phyloP scores from a whole-genome alignment of 345 rosid genomes.

The Gossypium ekmanianum region DNA sequence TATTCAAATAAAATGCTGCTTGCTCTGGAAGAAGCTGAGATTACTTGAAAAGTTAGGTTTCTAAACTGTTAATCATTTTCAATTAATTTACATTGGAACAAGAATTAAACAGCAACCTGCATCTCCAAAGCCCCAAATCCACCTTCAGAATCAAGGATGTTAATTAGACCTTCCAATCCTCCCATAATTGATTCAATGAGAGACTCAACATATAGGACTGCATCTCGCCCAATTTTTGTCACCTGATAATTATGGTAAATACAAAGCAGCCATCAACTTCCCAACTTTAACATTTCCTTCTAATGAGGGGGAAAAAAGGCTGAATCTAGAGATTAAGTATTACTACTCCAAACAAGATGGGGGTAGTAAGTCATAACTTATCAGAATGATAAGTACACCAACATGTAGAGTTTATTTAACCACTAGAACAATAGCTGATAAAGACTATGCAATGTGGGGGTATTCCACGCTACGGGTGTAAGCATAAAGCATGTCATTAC shows the following conservation, averaged over 20 bases:
- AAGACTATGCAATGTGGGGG: slow-evolving; percentile 11
- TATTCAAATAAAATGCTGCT: slow-evolving; percentile 85
- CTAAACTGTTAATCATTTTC: neutral
- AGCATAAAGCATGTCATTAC: slow-evolving; percentile 30
- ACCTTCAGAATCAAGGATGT: slow-evolving; percentile 99
- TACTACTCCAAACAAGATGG: neutral
- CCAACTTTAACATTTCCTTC: neutral
- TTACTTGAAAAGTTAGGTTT: slow-evolving; percentile 28
- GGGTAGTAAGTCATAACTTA: neutral
- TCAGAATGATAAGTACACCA: neutral
- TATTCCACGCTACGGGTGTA: neutral
- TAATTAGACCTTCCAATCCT: slow-evolving; percentile 94
- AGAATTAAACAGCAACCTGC: slow-evolving; percentile 53
- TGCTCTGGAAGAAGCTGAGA: slow-evolving; percentile 98
- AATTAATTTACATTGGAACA: slow-evolving; percentile 13
- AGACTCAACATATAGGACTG: slow-evolving; percentile 93
- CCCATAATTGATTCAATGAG: slow-evolving; percentile 99
- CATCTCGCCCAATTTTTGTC: slow-evolving; percentile 91
- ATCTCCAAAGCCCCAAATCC: slow-evolving; percentile 96
- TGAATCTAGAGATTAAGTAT: neutral
- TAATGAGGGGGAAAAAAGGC: neutral
- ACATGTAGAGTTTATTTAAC: neutral
- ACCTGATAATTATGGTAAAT: slow-evolving; percentile 50
- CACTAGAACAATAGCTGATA: neutral
- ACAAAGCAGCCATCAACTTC: slow-evolving; percentile 12